Percentiles rank a stretch among this genome's conserved stretches.
phyloP scores from a whole-genome alignment of 2,329 filamentous ascomycete species.

The Westerdykella sp. region DNA sequence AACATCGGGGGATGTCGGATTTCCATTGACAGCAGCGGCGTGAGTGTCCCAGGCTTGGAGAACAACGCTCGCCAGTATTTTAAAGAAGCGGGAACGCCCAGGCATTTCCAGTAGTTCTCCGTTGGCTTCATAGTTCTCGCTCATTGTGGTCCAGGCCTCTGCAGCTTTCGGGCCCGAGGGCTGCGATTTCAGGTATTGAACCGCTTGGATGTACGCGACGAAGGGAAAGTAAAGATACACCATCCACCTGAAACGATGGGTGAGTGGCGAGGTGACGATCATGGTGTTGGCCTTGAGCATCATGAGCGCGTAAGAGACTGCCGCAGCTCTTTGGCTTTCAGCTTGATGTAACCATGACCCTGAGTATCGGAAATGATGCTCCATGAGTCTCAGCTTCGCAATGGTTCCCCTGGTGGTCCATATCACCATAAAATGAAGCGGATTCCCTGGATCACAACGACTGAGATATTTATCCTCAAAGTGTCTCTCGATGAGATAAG shows the following conservation, averaged over 20 bases:
- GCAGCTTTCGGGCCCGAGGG: conserved; percentile 32
- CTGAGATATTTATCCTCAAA: conserved; percentile 36
- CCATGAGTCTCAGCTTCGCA: conserved; percentile 47
- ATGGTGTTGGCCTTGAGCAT: conserved; percentile 46
- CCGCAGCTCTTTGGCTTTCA: conserved; percentile 17
- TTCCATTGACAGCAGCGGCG: background rate
- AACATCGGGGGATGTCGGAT: conserved; percentile 1
- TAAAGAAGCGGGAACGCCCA: conserved; percentile 22
- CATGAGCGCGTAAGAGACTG: conserved; percentile 28
- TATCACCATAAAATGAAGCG: conserved; percentile 43
- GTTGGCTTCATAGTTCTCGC: conserved; percentile 39
- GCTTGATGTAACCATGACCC: conserved; percentile 10
- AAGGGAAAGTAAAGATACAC: conserved; percentile 44
- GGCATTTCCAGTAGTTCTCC: too few relatives aligned
- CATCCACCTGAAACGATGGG: conserved; percentile 41
- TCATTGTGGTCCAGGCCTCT: conserved; percentile 42
- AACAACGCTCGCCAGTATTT: conserved; percentile 50
- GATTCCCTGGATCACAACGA: conserved; percentile 26
- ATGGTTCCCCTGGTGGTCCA: conserved; percentile 43
- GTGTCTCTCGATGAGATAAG: conserved; percentile 36
- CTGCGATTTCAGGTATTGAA: conserved; percentile 38
- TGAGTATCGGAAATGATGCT: conserved; percentile 38
- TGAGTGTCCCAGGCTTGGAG: conserved; percentile 59
- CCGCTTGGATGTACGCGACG: conserved; percentile 44
- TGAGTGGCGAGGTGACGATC: conserved; percentile 39